A percentile compares a stretch with the other conserved stretches of the same genome.
Conservation (phyloP, 83 land plant species). For the Larix sibirica region DNA sequence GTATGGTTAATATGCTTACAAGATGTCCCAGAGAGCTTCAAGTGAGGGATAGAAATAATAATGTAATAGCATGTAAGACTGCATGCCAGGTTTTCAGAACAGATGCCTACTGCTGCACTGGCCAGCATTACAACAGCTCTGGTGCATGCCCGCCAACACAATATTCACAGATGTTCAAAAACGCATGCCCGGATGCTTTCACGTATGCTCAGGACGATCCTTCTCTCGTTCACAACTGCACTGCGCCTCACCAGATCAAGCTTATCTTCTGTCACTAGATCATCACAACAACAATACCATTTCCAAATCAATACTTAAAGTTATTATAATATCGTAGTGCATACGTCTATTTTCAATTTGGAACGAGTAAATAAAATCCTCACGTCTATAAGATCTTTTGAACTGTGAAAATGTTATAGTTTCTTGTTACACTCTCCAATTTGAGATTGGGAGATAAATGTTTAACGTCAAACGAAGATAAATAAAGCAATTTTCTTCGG, state of each 20-base stretch:
- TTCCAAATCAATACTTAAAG: too few species aligned
- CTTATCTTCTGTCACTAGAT: constrained; percentile 66
- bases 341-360: too few species aligned
- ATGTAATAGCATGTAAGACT: constrained; percentile 61
- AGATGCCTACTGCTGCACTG: constrained; percentile 66
- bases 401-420: too few species aligned
- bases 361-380: too few species aligned
- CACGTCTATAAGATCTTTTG: too few species aligned
- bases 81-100: constrained; percentile 63
- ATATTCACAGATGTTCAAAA: constrained; percentile 58
- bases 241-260: constrained; percentile 59
- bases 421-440: too few species aligned
- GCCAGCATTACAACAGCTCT: constrained; percentile 51
- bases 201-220: constrained; percentile 66
- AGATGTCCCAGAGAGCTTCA: constrained; percentile 47
- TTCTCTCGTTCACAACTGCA: constrained; percentile 56
- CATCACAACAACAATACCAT: not conserved
- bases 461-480: too few species aligned
- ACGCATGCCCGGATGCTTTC: constrained; percentile 52
- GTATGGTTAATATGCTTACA: constrained; percentile 37
- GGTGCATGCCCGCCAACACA: constrained; percentile 38
- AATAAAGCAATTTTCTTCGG: too few species aligned
- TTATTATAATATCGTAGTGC: too few species aligned
- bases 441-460: too few species aligned
- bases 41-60: constrained; percentile 21